These are phyloP conservation scores for Trichoderma brevicompactum DNA, from an alignment of 2,329 filamentous ascomycete species.

Conservation along the genomic window DNA sequence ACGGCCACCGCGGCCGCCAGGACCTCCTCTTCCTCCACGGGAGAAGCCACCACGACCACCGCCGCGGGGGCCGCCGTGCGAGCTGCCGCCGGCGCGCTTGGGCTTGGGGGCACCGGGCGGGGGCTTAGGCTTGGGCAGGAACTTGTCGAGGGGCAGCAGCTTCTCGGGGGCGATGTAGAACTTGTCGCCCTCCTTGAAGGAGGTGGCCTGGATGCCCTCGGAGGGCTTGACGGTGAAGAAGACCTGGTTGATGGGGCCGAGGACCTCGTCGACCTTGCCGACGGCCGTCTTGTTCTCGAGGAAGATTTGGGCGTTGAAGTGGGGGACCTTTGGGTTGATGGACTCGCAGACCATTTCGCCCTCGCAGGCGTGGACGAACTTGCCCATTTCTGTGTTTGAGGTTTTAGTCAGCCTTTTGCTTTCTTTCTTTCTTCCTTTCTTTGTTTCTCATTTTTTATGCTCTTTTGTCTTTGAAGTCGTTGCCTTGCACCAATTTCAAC, in stretches of 20 bases:
- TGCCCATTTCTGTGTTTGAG: conserved; percentile 73
- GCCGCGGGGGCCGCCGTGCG: conserved; percentile 41
- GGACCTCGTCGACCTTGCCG: conserved; percentile 97
- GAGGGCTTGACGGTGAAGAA: conserved; percentile 98
- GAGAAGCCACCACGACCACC: conserved; percentile 43
- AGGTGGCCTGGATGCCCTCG: conserved; percentile 92
- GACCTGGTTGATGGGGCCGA: conserved; percentile 96
- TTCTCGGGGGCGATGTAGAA: conserved; percentile 97
- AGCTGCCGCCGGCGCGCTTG: conserved; percentile 62
- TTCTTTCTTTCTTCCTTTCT: background rate
- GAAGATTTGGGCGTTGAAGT: conserved; percentile 99
- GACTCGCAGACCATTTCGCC: conserved; percentile 98
- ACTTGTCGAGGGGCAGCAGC: conserved; percentile 91
- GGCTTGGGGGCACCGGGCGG: conserved; percentile 65
- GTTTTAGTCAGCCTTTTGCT: background rate
- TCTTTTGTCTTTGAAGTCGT: background rate
- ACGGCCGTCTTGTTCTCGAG: conserved; percentile 97
- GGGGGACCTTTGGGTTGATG: conserved; percentile 92
- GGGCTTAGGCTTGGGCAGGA: conserved; percentile 91
- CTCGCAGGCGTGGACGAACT: conserved; percentile 91
- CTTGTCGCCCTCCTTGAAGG: conserved; percentile 96
- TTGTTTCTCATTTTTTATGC: background rate
- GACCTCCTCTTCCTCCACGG: conserved; percentile 43
- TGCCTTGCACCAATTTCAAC: too few relatives aligned
- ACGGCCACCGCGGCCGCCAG: conserved; percentile 46